Evolutionary conservation across 169 alveolate species (phyloP).

Genomic region (Plasmodium knowlesi): DNA sequence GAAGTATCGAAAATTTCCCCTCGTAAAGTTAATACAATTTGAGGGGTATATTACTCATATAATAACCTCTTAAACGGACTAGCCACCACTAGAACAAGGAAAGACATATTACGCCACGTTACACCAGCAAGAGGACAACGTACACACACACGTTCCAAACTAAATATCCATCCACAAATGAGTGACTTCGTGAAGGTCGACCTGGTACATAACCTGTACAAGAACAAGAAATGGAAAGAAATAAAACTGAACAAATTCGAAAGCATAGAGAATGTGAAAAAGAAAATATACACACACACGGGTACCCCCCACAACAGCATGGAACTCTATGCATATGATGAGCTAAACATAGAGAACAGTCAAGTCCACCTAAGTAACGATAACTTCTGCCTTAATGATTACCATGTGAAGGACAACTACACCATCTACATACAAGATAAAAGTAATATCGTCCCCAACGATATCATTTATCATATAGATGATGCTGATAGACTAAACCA

Average conservation of each 20-base stretch:
- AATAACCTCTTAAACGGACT: background rate
- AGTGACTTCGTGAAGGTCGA: slow-evolving; percentile 74
- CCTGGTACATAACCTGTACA: slow-evolving; percentile 41
- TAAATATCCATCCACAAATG: background rate
- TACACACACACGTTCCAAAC: background rate
- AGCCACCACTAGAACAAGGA: background rate
- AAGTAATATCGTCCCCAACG: background rate
- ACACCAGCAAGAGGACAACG: background rate
- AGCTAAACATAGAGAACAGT: slow-evolving; percentile 39
- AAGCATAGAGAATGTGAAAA: slow-evolving; percentile 75
- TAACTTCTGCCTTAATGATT: slow-evolving; percentile 40
- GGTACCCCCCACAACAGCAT: slow-evolving; percentile 72
- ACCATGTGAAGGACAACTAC: slow-evolving; percentile 75
- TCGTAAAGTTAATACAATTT: background rate
- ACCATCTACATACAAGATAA: slow-evolving; percentile 69
- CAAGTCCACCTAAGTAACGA: slow-evolving; percentile 75
- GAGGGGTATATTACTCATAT: background rate
- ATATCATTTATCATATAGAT: slow-evolving; percentile 52
- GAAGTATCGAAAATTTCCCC: background rate
- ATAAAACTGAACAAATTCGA: slow-evolving; percentile 76
- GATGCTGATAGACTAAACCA: slow-evolving; percentile 39
- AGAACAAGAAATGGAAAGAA: slow-evolving; percentile 77
- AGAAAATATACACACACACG: slow-evolving; percentile 77
- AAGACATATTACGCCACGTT: background rate
- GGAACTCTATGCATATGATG: slow-evolving; percentile 78